These are phyloP conservation scores for Pseudogymnoascus sp. DNA, from an alignment of 2,329 filamentous ascomycete genomes.

Conservation along the genomic window DNA sequence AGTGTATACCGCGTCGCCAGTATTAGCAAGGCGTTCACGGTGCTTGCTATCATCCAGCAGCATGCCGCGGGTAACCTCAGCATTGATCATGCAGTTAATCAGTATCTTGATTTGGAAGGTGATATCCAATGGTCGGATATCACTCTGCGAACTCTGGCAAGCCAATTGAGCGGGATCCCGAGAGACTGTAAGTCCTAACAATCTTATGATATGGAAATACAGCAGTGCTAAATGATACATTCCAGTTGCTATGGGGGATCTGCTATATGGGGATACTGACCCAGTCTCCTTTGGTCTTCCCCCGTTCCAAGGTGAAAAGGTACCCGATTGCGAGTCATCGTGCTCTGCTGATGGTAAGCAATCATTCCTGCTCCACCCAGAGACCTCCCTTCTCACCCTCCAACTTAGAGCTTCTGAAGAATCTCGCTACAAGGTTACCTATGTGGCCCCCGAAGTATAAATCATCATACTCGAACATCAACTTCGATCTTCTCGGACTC, in stretches of 20 bases:
- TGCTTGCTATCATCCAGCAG: conserved; percentile 24
- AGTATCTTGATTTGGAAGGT: conserved; percentile 19
- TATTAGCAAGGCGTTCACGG: conserved; percentile 19
- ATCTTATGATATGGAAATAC: no score
- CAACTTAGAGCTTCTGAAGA: background rate
- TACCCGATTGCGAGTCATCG: conserved; percentile 1
- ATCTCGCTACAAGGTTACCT: conserved; percentile 12
- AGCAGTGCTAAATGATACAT: background rate
- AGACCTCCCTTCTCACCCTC: background rate
- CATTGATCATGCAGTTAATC: conserved; percentile 23
- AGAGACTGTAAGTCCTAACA: conserved; percentile 20
- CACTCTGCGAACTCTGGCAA: conserved; percentile 23
- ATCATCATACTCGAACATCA: conserved; percentile 26
- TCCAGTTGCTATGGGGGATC: background rate
- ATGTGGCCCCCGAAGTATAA: conserved; percentile 24
- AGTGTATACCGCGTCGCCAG: conserved; percentile 13
- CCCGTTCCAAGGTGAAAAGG: background rate
- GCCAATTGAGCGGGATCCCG: conserved; percentile 25
- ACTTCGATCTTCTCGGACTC: conserved; percentile 26
- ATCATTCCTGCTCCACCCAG: background rate
- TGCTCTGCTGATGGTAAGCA: background rate
- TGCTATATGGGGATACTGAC: background rate
- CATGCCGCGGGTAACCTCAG: conserved; percentile 23
- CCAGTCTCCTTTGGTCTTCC: background rate
- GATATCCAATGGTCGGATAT: conserved; percentile 24